A percentile compares a stretch with the other conserved stretches of the same genome.
These are phyloP conservation scores for Beauveria sp. DNA, from an alignment of 2,329 filamentous ascomycete genomes.

Conservation along the genomic window DNA sequence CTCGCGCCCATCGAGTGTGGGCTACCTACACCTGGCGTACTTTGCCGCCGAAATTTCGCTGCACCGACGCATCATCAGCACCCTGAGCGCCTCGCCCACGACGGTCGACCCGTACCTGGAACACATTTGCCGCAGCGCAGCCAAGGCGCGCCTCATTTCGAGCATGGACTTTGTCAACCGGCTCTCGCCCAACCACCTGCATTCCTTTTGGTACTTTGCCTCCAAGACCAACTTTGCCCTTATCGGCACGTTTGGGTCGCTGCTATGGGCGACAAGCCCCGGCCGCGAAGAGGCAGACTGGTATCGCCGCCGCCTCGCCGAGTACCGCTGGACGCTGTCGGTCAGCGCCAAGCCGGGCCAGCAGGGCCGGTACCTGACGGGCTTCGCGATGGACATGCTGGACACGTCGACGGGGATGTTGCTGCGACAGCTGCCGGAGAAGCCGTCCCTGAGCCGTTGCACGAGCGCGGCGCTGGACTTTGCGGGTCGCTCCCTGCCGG, in stretches of 20 bases:
- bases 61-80: constrained; percentile 83
- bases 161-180: constrained; percentile 98
- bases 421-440: constrained; percentile 62
- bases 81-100: constrained; percentile 43
- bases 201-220: constrained; percentile 89
- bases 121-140: constrained; percentile 87
- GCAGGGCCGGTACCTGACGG: constrained; percentile 49
- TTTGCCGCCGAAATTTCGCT: constrained; percentile 92
- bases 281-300: constrained; percentile 86
- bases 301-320: constrained; percentile 75
- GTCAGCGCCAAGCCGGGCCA: constrained; percentile 70
- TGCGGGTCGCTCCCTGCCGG: constrained; percentile 24
- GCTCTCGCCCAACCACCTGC: constrained; percentile 74
- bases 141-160: constrained; percentile 87
- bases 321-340: constrained; percentile 90
- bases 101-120: constrained; percentile 70
- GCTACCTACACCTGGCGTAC: constrained; percentile 83
- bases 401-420: constrained; percentile 64
- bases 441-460: constrained; percentile 52
- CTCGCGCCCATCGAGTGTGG: constrained; percentile 51
- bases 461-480: constrained; percentile 42
- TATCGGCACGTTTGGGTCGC: constrained; percentile 86
- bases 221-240: constrained; percentile 88
- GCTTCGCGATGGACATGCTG: constrained; percentile 71
- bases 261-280: constrained; percentile 83